A percentile compares a stretch with the other conserved stretches of the same genome.
These are phyloP conservation scores for Acanthamoeba lenticulata DNA, from an alignment of 208 protist species.

Conservation along the genomic window DNA sequence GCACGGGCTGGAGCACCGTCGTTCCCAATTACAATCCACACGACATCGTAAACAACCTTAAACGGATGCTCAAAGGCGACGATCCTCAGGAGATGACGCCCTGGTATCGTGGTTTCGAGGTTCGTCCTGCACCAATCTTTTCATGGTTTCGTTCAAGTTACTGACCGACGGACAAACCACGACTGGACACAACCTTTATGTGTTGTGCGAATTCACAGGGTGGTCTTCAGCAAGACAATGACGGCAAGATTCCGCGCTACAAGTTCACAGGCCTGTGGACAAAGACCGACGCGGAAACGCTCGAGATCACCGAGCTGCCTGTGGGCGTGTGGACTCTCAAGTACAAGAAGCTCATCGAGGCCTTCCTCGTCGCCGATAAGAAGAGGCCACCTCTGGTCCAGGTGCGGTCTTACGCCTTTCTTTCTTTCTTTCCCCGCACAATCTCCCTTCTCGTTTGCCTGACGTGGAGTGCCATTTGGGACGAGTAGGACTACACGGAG, in stretches of 20 bases:
- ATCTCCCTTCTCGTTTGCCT: background rate
- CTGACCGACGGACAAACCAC: background rate
- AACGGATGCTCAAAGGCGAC: conserved; percentile 88
- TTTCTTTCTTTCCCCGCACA: background rate
- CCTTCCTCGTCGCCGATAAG: conserved; percentile 86
- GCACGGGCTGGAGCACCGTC: conserved; percentile 98
- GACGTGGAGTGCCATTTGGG: background rate
- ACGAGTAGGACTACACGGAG: conserved; percentile 39
- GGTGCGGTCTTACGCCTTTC: background rate
- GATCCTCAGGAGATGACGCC: conserved; percentile 91
- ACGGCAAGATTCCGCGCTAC: conserved; percentile 65
- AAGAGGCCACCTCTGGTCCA: conserved; percentile 67
- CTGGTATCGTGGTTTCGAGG: conserved; percentile 98
- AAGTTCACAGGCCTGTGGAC: conserved; percentile 61
- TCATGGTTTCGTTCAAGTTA: background rate
- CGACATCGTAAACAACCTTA: conserved; percentile 92
- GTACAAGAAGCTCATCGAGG: conserved; percentile 96
- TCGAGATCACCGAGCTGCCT: conserved; percentile 97
- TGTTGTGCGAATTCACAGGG: conserved; percentile 9
- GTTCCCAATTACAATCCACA: conserved; percentile 99
- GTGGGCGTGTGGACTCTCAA: conserved; percentile 95
- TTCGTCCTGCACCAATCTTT: no score
- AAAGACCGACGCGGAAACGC: conserved; percentile 81
- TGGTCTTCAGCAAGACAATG: conserved; percentile 36
- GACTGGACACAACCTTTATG: background rate